Evolutionary conservation across 2,329 filamentous ascomycete genomes (phyloP).

Genomic region (Pseudocercospora fuligena): DNA sequence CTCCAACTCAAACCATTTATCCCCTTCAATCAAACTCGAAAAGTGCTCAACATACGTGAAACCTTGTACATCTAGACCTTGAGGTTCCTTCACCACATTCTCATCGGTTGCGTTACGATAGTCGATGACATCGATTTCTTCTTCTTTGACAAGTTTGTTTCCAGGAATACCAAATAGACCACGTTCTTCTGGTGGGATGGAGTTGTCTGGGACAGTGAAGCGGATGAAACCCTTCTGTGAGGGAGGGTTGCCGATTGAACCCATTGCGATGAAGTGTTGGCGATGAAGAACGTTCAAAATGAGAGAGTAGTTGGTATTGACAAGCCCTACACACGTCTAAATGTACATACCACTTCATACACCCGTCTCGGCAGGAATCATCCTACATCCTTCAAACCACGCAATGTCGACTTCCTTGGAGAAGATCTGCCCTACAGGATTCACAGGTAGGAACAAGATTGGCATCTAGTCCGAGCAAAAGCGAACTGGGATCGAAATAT

Average conservation of each 20-base stretch:
- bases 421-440: no score
- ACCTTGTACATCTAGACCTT: constrained; percentile 10
- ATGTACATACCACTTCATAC: background rate
- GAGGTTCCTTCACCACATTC: background rate
- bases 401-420: no score
- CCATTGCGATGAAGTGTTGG: no score
- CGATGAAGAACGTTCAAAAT: no score
- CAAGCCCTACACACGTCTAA: background rate
- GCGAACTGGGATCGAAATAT: no score
- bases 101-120: background rate
- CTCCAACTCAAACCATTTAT: constrained; percentile 8
- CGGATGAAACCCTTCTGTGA: constrained; percentile 12
- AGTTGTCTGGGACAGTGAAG: constrained; percentile 3
- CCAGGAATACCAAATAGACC: constrained; percentile 5
- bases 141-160: background rate
- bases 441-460: no score
- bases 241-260: background rate
- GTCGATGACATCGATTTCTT: background rate
- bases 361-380: no score
- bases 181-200: constrained; percentile 3
- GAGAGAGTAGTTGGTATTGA: no score
- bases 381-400: no score
- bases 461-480: no score
- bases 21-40: background rate
- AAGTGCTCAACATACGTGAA: constrained; percentile 15